These are phyloP conservation scores for Lepidium campestre DNA, from an alignment of 441 rosid species.

Conservation along the genomic window DNA sequence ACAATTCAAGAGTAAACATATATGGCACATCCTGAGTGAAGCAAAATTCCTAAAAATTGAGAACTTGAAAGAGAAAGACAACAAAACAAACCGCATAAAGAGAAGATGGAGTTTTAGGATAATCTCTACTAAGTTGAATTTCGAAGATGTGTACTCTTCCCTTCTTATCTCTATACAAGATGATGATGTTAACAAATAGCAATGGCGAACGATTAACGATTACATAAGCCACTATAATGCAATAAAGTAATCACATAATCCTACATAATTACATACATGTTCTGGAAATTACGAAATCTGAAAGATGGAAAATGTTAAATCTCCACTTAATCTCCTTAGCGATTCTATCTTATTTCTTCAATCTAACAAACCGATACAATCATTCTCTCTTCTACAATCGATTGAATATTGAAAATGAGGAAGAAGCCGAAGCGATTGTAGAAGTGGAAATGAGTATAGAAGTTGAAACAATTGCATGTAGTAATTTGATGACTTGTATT, in stretches of 20 bases:
- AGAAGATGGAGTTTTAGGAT: constrained; percentile 58
- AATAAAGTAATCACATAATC: not conserved
- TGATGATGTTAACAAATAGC: no score
- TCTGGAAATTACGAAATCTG: constrained; percentile 42
- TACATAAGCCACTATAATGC: not conserved
- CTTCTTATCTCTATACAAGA: constrained; percentile 46
- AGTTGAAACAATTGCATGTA: no score
- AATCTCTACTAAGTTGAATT: constrained; percentile 46
- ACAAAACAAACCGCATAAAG: constrained; percentile 50
- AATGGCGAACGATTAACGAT: no score
- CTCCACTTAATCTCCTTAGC: constrained; percentile 41
- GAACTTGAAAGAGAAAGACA: not conserved
- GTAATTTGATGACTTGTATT: no score
- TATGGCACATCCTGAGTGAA: constrained; percentile 50
- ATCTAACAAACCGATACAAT: constrained; percentile 33
- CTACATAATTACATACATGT: no score
- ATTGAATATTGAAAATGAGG: no score
- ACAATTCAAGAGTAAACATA: constrained; percentile 53
- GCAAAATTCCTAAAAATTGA: constrained; percentile 7
- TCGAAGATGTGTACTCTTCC: constrained; percentile 51
- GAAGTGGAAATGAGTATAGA: no score
- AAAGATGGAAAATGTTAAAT: constrained; percentile 51
- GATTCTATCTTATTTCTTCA: constrained; percentile 74
- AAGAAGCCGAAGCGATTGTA: no score
- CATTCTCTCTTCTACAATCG: no score